Percentiles rank a stretch among this genome's conserved stretches.
phyloP scores from a whole-genome alignment of 192 early-diverging fungal genomes.

The Rhizophagus sp. region DNA sequence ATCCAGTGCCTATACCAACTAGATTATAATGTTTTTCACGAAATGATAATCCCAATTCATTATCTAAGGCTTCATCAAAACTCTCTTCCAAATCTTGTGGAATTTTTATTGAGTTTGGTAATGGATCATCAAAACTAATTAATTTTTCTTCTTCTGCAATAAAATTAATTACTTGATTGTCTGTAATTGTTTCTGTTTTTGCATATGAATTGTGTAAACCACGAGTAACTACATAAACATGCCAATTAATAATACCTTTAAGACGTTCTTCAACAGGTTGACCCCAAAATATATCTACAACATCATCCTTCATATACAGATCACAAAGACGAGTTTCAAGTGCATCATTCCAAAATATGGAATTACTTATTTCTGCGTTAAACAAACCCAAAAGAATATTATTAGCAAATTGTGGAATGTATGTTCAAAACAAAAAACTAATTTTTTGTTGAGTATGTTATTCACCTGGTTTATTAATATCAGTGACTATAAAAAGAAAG shows the following conservation, averaged over 20 bases:
- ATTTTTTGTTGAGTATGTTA: too few relatives aligned
- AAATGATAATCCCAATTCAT: constrained; percentile 6
- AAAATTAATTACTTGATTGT: constrained; percentile 15
- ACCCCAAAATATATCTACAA: constrained; percentile 19
- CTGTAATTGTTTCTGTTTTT: not conserved
- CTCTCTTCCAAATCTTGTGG: not conserved
- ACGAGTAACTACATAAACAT: constrained; percentile 1
- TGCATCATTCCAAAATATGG: not conserved
- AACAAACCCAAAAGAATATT: too few relatives aligned
- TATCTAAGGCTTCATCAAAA: not conserved
- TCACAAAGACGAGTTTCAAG: constrained; percentile 17
- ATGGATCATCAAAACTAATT: not conserved
- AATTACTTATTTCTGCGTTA: too few relatives aligned
- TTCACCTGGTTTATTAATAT: too few relatives aligned
- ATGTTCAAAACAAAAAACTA: too few relatives aligned
- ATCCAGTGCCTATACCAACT: not conserved
- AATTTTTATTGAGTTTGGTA: not conserved
- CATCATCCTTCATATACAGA: constrained; percentile 13
- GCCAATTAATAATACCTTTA: not conserved
- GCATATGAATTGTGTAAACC: not conserved
- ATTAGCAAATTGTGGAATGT: too few relatives aligned
- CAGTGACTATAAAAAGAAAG: too few relatives aligned
- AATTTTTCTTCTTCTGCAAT: not conserved
- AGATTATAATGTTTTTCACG: not conserved
- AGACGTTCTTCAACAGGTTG: not conserved